Evolutionary conservation across 108 stramenopile species (phyloP).

Genomic region (Thalassiosira profunda): DNA sequence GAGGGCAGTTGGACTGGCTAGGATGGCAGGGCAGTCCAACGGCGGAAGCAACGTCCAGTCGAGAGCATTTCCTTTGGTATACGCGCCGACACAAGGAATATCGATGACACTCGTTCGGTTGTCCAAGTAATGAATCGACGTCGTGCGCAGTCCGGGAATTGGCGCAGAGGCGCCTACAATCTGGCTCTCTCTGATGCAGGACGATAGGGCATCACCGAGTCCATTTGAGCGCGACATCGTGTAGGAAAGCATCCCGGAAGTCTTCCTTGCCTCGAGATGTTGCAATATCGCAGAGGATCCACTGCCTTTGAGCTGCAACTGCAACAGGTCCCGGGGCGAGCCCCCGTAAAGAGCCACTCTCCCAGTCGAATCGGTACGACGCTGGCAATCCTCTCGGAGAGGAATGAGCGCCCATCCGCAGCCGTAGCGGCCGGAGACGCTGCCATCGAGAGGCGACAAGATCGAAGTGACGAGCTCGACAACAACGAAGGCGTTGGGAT

Average conservation of each 20-base stretch:
- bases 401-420: slow-evolving; percentile 33
- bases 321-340: neutral
- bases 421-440: slow-evolving; percentile 6
- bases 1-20: no score
- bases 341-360: neutral
- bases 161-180: slow-evolving; percentile 16
- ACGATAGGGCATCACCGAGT: neutral
- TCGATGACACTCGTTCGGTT: neutral
- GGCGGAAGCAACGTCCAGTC: slow-evolving; percentile 15
- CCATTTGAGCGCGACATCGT: neutral
- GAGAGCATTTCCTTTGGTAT: slow-evolving; percentile 5
- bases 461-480: slow-evolving; percentile 13
- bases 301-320: neutral
- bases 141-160: slow-evolving; percentile 5
- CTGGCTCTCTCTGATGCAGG: slow-evolving; percentile 18
- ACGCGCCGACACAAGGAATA: slow-evolving; percentile 18
- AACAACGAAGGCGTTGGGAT: slow-evolving; percentile 19
- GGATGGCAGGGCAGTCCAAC: no score
- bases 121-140: slow-evolving; percentile 23
- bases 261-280: neutral
- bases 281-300: neutral
- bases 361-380: no score
- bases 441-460: neutral
- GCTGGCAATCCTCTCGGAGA: neutral
- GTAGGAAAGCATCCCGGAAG: neutral